phyloP scores from a whole-genome alignment of 176 grass and related monocot species.

The Oryza officinalis region DNA sequence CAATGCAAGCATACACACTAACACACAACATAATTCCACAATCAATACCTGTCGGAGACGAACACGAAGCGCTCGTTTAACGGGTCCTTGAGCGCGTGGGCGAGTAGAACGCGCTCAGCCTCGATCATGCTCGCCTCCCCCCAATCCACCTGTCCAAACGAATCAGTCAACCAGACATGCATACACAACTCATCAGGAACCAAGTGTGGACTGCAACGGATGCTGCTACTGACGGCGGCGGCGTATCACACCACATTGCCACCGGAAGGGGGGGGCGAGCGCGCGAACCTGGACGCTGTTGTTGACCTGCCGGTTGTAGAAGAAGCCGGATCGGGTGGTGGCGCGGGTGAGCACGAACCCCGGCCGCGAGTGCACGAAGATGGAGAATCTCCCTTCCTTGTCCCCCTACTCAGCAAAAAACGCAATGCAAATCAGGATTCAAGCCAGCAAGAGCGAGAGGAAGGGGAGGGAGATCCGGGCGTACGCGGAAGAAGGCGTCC shows the following conservation, averaged over 20 bases:
- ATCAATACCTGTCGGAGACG: slow-evolving; percentile 78
- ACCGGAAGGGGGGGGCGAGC: background rate
- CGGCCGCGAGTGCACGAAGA: slow-evolving; percentile 88
- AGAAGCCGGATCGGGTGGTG: slow-evolving; percentile 74
- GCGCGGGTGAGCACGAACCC: slow-evolving; percentile 84
- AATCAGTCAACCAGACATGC: background rate
- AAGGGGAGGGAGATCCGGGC: background rate
- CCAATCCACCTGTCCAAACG: slow-evolving; percentile 81
- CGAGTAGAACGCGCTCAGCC: slow-evolving; percentile 84
- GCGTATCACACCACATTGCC: background rate
- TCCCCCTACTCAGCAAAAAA: slow-evolving; percentile 45
- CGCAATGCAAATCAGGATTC: background rate
- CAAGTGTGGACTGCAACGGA: background rate
- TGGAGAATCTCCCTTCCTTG: slow-evolving; percentile 71
- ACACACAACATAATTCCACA: no score
- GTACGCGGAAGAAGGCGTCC: slow-evolving; percentile 88
- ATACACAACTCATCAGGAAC: background rate
- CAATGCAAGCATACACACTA: background rate
- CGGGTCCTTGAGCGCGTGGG: slow-evolving; percentile 76
- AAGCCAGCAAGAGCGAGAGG: background rate
- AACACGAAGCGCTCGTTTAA: slow-evolving; percentile 89
- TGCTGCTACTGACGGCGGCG: background rate
- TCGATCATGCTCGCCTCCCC: slow-evolving; percentile 94
- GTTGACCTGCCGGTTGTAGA: slow-evolving; percentile 90
- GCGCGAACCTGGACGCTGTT: slow-evolving; percentile 77